phyloP scores from a whole-genome alignment of 441 rosid genomes.

The Kokia cookei region DNA sequence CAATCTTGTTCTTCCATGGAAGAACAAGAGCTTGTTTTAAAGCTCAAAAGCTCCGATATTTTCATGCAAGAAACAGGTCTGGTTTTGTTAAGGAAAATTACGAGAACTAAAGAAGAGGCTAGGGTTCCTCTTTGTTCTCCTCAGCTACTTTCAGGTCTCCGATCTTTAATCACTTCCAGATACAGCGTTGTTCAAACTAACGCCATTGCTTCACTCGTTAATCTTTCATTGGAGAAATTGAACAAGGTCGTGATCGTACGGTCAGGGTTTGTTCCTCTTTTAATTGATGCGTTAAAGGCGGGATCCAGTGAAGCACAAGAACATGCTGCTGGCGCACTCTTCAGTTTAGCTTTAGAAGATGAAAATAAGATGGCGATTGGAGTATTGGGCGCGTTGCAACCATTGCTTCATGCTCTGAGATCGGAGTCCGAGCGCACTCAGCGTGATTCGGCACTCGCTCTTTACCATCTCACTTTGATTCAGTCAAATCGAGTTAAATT shows the following conservation, averaged over 20 bases:
- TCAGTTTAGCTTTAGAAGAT: conserved; percentile 54
- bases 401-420: conserved; percentile 48
- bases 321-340: conserved; percentile 54
- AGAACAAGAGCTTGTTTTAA: conserved; percentile 36
- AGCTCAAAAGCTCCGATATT: conserved; percentile 26
- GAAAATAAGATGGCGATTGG: conserved; percentile 64
- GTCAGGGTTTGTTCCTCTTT: conserved; percentile 47
- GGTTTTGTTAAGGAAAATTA: conserved; percentile 31
- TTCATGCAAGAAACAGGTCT: conserved; percentile 43
- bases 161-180: conserved; percentile 37
- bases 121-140: conserved; percentile 42
- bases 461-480: conserved; percentile 45
- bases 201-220: conserved; percentile 56
- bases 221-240: conserved; percentile 45
- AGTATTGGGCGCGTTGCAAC: conserved; percentile 53
- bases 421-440: conserved; percentile 36
- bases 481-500: conserved; percentile 46
- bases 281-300: conserved; percentile 42
- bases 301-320: conserved; percentile 55
- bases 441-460: conserved; percentile 50
- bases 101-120: conserved; percentile 38
- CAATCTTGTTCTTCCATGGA: conserved; percentile 25
- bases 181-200: conserved; percentile 47
- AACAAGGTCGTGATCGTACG: conserved; percentile 54
- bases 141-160: conserved; percentile 31